Conservation (phyloP, 768 basidiomycete genomes). For the Amanita pallidorosea region DNA sequence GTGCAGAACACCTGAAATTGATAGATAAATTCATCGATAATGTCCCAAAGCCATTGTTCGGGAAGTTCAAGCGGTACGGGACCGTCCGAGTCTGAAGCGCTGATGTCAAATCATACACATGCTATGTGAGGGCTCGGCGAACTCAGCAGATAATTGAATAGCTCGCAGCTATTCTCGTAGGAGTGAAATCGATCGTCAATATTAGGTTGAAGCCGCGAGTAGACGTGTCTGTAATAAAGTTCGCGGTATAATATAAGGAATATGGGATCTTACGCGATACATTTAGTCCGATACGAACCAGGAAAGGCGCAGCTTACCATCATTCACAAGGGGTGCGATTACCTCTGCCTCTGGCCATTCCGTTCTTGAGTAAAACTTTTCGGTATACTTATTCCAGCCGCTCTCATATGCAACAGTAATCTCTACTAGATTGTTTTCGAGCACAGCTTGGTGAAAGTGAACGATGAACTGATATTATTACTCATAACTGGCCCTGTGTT, state of each 20-base stretch:
- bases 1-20: constrained; percentile 96
- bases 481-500: background rate
- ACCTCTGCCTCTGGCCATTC: constrained; percentile 98
- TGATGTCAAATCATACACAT: background rate
- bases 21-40: constrained; percentile 96
- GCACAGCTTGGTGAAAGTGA: constrained; percentile 88
- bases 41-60: constrained; percentile 98
- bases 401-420: constrained; percentile 93
- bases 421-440: constrained; percentile 82
- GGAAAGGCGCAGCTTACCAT: constrained; percentile 42
- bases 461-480: constrained; percentile 68
- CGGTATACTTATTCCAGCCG: constrained; percentile 94
- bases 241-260: constrained; percentile 97
- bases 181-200: constrained; percentile 98
- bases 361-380: constrained; percentile 87
- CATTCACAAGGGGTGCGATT: constrained; percentile 88
- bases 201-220: constrained; percentile 90
- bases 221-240: constrained; percentile 91
- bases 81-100: constrained; percentile 80
- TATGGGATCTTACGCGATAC: constrained; percentile 60
- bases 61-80: constrained; percentile 91
- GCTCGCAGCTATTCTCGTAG: constrained; percentile 94
- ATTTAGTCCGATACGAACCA: background rate
- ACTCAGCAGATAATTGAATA: constrained; percentile 98
- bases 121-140: constrained; percentile 16